These are phyloP conservation scores for Lichtheimia ramosa DNA, from an alignment of 371 early-diverging fungal species.

Conservation along the genomic window DNA sequence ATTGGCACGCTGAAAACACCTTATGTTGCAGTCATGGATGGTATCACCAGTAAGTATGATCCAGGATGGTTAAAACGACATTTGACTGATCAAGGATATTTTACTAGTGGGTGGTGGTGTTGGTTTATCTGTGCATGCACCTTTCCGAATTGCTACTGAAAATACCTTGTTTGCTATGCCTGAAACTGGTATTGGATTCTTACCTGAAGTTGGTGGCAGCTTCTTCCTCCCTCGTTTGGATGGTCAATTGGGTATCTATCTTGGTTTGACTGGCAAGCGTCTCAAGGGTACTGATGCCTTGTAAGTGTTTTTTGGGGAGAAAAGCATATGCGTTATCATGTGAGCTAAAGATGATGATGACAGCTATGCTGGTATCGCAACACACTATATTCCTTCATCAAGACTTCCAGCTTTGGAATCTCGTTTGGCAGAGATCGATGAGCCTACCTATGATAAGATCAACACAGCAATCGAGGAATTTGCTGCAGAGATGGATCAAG, in stretches of 20 bases:
- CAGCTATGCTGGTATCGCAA: slow-evolving; percentile 68
- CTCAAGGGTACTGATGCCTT: slow-evolving; percentile 84
- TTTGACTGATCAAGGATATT: background rate
- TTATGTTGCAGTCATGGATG: slow-evolving; percentile 86
- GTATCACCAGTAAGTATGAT: slow-evolving; percentile 82
- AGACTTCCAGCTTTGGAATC: slow-evolving; percentile 79
- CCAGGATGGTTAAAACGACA: background rate
- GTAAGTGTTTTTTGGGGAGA: slow-evolving; percentile 32
- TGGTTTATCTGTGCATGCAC: slow-evolving; percentile 94
- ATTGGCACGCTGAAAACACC: slow-evolving; percentile 89
- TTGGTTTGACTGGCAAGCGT: slow-evolving; percentile 89
- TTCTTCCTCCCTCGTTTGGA: slow-evolving; percentile 96
- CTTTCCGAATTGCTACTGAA: slow-evolving; percentile 96
- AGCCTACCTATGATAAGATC: slow-evolving; percentile 76
- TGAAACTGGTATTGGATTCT: slow-evolving; percentile 93
- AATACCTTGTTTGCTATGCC: slow-evolving; percentile 94
- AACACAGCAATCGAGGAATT: slow-evolving; percentile 93
- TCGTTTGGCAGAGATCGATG: slow-evolving; percentile 80
- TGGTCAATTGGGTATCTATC: slow-evolving; percentile 89
- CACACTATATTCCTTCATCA: slow-evolving; percentile 92
- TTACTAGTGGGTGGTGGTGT: slow-evolving; percentile 94
- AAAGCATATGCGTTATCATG: slow-evolving; percentile 4
- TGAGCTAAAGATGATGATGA: background rate
- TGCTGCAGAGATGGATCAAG: slow-evolving; percentile 53
- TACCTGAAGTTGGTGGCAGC: slow-evolving; percentile 95